Evolutionary conservation across 306 rosid genomes (phyloP).

Genomic region (Quercus variabilis): DNA sequence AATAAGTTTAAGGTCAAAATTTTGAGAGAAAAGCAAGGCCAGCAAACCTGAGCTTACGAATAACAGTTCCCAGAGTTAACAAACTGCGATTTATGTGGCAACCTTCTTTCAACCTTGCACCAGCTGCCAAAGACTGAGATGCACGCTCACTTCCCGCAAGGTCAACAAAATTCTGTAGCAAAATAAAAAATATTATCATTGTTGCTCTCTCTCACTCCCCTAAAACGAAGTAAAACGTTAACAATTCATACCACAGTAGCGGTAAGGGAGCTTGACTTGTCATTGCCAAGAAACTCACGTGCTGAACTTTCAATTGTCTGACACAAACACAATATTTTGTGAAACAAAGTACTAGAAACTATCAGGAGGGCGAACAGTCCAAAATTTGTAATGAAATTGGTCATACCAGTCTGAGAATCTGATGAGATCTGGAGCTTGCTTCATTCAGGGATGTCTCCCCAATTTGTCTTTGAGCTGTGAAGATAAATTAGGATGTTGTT

Average conservation of each 20-base stretch:
- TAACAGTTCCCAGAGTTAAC: slow-evolving; percentile 91
- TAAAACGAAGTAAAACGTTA: background rate
- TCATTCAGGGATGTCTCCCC: slow-evolving; percentile 96
- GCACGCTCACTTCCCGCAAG: slow-evolving; percentile 99
- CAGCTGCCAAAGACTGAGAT: slow-evolving; percentile 93
- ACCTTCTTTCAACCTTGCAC: slow-evolving; percentile 94
- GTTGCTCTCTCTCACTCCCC: background rate
- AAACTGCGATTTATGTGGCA: slow-evolving; percentile 98
- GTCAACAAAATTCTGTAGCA: slow-evolving; percentile 80
- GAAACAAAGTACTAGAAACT: slow-evolving; percentile 21
- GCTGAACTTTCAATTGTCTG: slow-evolving; percentile 97
- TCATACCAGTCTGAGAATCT: slow-evolving; percentile 89
- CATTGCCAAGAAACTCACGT: slow-evolving; percentile 81
- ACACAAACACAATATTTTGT: slow-evolving; percentile 15
- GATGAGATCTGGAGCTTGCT: slow-evolving; percentile 99
- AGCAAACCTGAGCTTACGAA: slow-evolving; percentile 95
- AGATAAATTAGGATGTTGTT: slow-evolving; percentile 11
- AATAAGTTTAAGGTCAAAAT: background rate
- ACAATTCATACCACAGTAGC: slow-evolving; percentile 80
- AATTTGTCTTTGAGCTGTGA: slow-evolving; percentile 91
- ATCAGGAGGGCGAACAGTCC: slow-evolving; percentile 1
- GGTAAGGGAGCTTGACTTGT: slow-evolving; percentile 84
- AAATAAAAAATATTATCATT: slow-evolving; percentile 8
- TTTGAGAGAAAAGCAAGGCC: slow-evolving; percentile 17
- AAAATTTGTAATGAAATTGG: background rate